A percentile compares a stretch with the other conserved stretches of the same genome.
These are phyloP conservation scores for Melanogaster broomeanus DNA, from an alignment of 768 basidiomycete species.

Conservation along the genomic window DNA sequence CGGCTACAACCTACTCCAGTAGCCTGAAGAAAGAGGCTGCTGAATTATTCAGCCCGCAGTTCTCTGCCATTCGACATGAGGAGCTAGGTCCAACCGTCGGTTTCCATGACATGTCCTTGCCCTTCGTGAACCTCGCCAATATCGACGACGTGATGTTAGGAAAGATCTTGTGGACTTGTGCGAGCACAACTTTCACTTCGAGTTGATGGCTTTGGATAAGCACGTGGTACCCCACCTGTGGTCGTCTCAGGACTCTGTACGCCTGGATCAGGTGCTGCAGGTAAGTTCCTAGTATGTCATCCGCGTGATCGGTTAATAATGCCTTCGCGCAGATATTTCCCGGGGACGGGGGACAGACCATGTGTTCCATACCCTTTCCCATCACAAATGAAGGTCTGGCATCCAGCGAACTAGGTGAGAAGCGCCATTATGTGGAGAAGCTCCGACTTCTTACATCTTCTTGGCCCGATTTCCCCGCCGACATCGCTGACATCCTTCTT, in stretches of 20 bases:
- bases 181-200: constrained; percentile 17
- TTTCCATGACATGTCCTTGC: neutral
- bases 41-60: neutral
- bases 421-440: neutral
- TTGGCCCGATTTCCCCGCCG: neutral
- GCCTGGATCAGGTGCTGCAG: neutral
- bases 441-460: neutral
- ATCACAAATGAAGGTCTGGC: neutral
- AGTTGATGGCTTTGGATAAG: constrained; percentile 16
- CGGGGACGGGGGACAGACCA: neutral
- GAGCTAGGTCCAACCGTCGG: neutral
- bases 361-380: neutral
- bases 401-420: neutral
- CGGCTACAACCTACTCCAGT: too few relatives aligned
- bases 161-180: constrained; percentile 18
- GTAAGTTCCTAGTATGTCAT: neutral
- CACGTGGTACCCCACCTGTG: neutral
- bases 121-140: neutral
- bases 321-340: neutral
- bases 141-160: neutral
- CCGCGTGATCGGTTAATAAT: neutral
- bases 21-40: neutral
- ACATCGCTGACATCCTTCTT: neutral
- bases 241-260: neutral
- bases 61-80: neutral